phyloP scores from a whole-genome alignment of 805 yeast species.

The Yarrowia yakushimensis region DNA sequence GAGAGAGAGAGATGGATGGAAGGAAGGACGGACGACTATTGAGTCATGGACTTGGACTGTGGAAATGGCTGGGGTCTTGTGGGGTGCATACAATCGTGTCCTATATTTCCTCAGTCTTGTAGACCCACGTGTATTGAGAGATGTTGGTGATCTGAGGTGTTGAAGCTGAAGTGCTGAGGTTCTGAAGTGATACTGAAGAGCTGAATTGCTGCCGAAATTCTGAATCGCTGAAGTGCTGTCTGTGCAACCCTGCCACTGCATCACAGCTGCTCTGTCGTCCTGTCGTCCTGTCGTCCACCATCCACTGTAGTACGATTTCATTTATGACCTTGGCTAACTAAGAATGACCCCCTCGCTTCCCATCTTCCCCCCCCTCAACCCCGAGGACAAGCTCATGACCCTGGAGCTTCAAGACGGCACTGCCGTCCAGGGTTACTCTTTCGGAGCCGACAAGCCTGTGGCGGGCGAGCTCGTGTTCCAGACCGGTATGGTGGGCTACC shows the following conservation, averaged over 20 bases:
- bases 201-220: background rate
- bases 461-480: slow-evolving; percentile 99
- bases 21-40: background rate
- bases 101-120: background rate
- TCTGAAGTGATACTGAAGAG: background rate
- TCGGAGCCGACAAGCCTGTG: slow-evolving; percentile 83
- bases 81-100: slow-evolving; percentile 2
- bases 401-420: slow-evolving; percentile 85
- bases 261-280: too few relatives aligned
- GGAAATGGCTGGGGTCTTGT: background rate
- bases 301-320: too few relatives aligned
- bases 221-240: background rate
- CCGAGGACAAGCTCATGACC: slow-evolving; percentile 77
- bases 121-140: background rate
- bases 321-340: too few relatives aligned
- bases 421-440: slow-evolving; percentile 89
- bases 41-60: background rate
- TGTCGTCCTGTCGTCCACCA: background rate
- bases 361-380: slow-evolving; percentile 84
- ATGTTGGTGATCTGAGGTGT: background rate
- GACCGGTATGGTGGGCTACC: slow-evolving; percentile 99
- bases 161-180: background rate
- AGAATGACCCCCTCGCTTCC: slow-evolving; percentile 53
- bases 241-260: too few relatives aligned
- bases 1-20: background rate